Evolutionary conservation across 306 rosid genomes (phyloP).

Genomic region (Boehmeria nivea): DNA sequence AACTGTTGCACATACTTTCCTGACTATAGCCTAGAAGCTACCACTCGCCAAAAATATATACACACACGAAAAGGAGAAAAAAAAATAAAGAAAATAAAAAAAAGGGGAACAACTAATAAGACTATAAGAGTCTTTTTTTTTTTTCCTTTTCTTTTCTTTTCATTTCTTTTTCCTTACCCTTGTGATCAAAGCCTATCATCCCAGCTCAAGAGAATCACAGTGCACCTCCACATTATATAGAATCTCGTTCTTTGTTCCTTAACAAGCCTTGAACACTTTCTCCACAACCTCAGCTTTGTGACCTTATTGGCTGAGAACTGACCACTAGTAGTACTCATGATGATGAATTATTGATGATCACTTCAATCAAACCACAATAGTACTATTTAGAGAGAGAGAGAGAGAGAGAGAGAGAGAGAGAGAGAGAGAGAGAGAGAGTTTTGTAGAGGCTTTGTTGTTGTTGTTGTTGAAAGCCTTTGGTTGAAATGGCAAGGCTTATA

Average conservation of each 20-base stretch:
- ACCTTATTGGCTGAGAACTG: conserved; percentile 18
- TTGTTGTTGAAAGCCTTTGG: conserved; percentile 16
- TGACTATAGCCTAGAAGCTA: neutral
- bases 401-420: neutral
- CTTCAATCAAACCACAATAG: no score
- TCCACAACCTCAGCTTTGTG: conserved; percentile 30
- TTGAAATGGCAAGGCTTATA: conserved; percentile 13
- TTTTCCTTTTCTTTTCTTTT: neutral
- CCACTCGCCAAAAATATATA: neutral
- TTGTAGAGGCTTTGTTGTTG: neutral
- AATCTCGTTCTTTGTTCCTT: conserved; percentile 47
- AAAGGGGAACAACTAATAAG: no score
- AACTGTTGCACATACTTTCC: neutral
- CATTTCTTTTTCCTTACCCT: neutral
- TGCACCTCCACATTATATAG: conserved; percentile 62
- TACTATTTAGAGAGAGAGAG: no score
- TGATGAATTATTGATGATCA: no score
- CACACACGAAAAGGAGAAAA: neutral
- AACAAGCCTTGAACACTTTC: conserved; percentile 35
- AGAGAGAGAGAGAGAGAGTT: neutral
- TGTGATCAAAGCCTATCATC: conserved; percentile 22
- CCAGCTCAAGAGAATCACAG: conserved; percentile 51
- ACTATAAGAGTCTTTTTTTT: no score
- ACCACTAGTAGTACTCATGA: conserved; percentile 42
- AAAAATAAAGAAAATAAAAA: neutral